Base-by-base conservation (phyloP, 768 basidiomycete species). In the Auricularia cornea region DNA sequence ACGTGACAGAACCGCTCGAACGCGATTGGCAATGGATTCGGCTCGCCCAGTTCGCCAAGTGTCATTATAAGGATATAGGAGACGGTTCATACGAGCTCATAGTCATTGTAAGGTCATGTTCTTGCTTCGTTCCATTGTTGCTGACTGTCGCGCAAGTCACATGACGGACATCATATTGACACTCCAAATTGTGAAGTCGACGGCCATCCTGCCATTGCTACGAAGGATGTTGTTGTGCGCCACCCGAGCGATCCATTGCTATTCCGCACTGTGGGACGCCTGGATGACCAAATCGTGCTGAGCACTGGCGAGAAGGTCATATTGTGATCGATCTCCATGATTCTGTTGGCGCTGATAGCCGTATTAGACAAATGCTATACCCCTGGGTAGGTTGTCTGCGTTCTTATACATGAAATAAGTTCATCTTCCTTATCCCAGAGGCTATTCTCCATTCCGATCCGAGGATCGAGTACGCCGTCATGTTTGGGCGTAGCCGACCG, bases 271-370 rank as follows among this genome's bases (percentile, higher is more conserved):
- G 67, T 75, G 31, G 77, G 77, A 3, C 74, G 78, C 18, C 71
- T 73, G 3, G 78, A 80, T 61, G 77, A 80, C 60, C 71, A 80
- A 26, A 62, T 80, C 11, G 77, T 80, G 44, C 73, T 80, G 16
- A 73, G 75, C 3, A 80, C 75, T 1, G 79, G 79, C 14, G 79
- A 80, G 66, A 80, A 80, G 66, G 70, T 79, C n/a, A n/a, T n/a
- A n/a, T n/a, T n/a, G n/a, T n/a, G n/a, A n/a, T n/a, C n/a, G n/a
- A n/a, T n/a, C n/a, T n/a, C n/a, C n/a, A n/a, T n/a, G n/a, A n/a
- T n/a, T n/a, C n/a, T n/a, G n/a, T n/a, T n/a, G n/a, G n/a, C n/a
- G n/a, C n/a, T n/a, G n/a, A n/a, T n/a, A n/a, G n/a, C n/a, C n/a
- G 10, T 38, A 8, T 2, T 60, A 78, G 78, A 73, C 75, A 60